Percentiles rank a stretch among this genome's conserved stretches.
phyloP scores from a whole-genome alignment of 352 stramenopile genomes.

The Aphanomyces astaci region DNA sequence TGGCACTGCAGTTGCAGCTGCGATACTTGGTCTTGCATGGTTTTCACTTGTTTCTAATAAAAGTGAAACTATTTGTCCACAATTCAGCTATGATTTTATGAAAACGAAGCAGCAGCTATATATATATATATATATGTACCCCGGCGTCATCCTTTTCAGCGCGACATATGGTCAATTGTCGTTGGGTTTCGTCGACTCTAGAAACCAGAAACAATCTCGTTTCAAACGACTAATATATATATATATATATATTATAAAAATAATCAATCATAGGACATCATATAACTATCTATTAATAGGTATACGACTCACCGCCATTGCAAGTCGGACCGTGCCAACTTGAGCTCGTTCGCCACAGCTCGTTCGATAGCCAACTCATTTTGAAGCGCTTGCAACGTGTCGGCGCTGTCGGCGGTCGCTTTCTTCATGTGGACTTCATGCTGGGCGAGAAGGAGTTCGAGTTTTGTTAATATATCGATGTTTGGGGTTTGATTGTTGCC shows the following conservation, averaged over 20 bases:
- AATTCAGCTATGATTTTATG: too few species aligned
- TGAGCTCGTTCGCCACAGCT: conserved; percentile 1
- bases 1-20: neutral
- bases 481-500: neutral
- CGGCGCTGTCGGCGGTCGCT: neutral
- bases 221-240: too few species aligned
- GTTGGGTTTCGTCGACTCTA: neutral
- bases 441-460: conserved; percentile 15
- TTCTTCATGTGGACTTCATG: conserved; percentile 8
- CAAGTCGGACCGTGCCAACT: neutral
- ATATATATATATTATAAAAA: too few species aligned
- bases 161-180: neutral
- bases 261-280: too few species aligned
- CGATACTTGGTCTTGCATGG: neutral
- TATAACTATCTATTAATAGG: neutral
- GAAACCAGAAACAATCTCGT: neutral
- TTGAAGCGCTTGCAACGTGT: conserved; percentile 2
- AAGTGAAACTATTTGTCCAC: neutral
- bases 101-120: too few species aligned
- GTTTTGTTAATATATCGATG: neutral
- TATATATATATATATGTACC: neutral
- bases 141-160: neutral
- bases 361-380: conserved; percentile 3
- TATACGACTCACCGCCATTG: neutral
- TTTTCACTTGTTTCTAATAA: neutral